Conservation (phyloP, 2,329 filamentous ascomycete species). For the Dothidotthia symphoricarpi region DNA sequence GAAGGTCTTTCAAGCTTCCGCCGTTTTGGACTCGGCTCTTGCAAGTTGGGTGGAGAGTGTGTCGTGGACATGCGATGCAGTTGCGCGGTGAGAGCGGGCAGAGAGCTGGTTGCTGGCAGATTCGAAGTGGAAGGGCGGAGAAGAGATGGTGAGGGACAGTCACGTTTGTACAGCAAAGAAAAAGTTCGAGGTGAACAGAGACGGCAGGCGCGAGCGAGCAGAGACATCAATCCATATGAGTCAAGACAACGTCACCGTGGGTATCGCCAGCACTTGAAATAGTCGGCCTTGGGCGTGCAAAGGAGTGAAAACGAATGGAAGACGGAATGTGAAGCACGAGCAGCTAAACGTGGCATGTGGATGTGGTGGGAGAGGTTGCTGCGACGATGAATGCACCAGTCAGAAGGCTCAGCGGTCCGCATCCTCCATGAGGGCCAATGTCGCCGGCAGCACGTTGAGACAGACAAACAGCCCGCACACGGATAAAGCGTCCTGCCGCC, state of each 20-base stretch:
- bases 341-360: too few relatives aligned
- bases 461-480: conserved; percentile 10
- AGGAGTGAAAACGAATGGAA: background rate
- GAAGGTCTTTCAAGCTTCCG: conserved; percentile 21
- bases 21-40: conserved; percentile 34
- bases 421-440: conserved; percentile 24
- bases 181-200: conserved; percentile 28
- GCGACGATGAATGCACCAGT: conserved; percentile 20
- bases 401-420: conserved; percentile 28
- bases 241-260: too few relatives aligned
- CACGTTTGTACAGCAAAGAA: conserved; percentile 22
- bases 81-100: conserved; percentile 2
- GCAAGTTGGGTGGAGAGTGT: conserved; percentile 16
- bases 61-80: conserved; percentile 34
- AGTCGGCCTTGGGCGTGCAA: too few relatives aligned
- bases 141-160: conserved; percentile 12
- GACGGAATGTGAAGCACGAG: too few relatives aligned
- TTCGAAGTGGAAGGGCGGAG: background rate
- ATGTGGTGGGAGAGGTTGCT: too few relatives aligned
- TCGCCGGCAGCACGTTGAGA: conserved; percentile 15
- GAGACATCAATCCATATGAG: conserved; percentile 23
- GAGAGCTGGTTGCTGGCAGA: background rate
- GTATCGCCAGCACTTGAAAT: too few relatives aligned
- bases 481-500: conserved; percentile 3
- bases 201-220: conserved; percentile 30